Evolutionary conservation across 108 stramenopile genomes (phyloP), one percentile per base, ranked within the genome.

Genomic region (Pseudonitzschia multistriata): DNA sequence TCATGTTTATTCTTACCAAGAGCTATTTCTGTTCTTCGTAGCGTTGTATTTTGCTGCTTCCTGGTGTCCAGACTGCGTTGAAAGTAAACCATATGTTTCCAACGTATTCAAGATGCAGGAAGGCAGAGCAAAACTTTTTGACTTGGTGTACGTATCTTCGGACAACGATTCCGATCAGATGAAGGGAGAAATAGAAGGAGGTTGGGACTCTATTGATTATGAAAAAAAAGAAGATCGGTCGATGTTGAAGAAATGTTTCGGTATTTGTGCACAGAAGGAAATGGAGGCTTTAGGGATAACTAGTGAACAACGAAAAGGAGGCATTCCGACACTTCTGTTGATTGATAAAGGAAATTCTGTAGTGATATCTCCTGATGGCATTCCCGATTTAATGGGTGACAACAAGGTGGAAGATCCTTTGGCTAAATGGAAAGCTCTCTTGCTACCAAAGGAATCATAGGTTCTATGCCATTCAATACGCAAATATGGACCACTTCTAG

Each of bases 51-150:
- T 77, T 50, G 64, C 76, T 36, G 67, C 76, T 28, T 63, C 76
- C 7, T 79, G 78, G 81, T 83, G 81, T 61, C 71, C 74, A 27
- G 81, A 83, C 50, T 79, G 78, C 35, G 35, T 53, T 47, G 52
- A 34, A 13, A 74, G 66, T 27, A 67, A 69, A 15, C 74, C 74
- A 0, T 37, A 37, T 34, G 36, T 79, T n/a, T 49, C 33, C 17
- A 49, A 47, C 8, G 39, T 79, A 24, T 62, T 72, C 22, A 28
- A 40, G 42, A 33, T 35, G 5, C 31, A 59, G n/a, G 15, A 7
- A 3, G 34, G 29, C 63, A 25, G 39, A 0, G 49, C 17, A 15
- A 52, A 77, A 24, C 27, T 49, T 25, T 53, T 79, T 24, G 35
- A 66, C n/a, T 50, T 83, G n/a, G 76, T 79, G 8, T 83, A 83